Conservation (phyloP, 2,329 filamentous ascomycete species). For the Trichoderma pleuroti region DNA sequence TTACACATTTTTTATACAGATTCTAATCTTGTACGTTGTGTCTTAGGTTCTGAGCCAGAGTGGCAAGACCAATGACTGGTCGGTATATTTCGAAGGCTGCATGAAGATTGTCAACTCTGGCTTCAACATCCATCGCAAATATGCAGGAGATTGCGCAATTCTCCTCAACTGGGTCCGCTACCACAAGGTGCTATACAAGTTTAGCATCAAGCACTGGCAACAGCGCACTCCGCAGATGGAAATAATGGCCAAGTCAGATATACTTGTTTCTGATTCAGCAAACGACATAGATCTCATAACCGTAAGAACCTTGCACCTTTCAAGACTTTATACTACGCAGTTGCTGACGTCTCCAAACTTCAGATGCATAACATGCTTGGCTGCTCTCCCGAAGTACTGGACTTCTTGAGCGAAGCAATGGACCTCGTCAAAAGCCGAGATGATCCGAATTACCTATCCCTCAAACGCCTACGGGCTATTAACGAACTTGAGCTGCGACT, state of each 20-base stretch:
- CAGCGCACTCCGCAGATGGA: conserved; percentile 16
- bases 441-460: conserved; percentile 7
- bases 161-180: conserved; percentile 19
- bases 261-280: conserved; percentile 9
- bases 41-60: conserved; percentile 12
- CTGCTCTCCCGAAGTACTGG: conserved; percentile 13
- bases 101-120: conserved; percentile 18
- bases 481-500: conserved; percentile 6
- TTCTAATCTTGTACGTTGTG: not conserved
- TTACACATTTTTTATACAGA: not conserved
- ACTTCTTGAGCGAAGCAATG: conserved; percentile 15
- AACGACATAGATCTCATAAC: conserved; percentile 13
- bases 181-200: conserved; percentile 18
- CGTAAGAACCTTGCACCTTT: not conserved
- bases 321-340: not conserved
- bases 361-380: conserved; percentile 17
- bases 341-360: not conserved
- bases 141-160: conserved; percentile 14
- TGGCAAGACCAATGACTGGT: conserved; percentile 17
- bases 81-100: conserved; percentile 15
- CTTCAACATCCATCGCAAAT: conserved; percentile 9
- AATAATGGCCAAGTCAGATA: conserved; percentile 9
- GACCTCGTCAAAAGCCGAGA: conserved; percentile 10
- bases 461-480: not conserved
- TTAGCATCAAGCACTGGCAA: conserved; percentile 19